Evolutionary conservation across 1,284 basidiomycete genomes (phyloP), one percentile per base, ranked within the genome.

Genomic region (Fomes fomentarius): DNA sequence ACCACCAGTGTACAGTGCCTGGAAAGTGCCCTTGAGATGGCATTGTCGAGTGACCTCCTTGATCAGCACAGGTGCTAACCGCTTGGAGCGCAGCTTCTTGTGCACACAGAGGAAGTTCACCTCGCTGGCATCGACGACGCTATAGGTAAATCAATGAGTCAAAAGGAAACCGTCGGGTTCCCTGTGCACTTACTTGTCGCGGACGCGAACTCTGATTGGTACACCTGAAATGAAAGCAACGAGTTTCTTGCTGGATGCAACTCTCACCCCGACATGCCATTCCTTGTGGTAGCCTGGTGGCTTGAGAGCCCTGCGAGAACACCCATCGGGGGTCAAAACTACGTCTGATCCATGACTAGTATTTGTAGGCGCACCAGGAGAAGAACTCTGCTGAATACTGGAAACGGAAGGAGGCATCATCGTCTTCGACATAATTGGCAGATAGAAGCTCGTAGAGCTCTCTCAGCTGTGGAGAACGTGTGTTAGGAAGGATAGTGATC

Each of bases 221-320:
- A 99, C 88, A 38, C 93, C 97, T n/a, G 93, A 91, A 64, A 99
- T 98, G 72, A 99, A 99, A 0, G 92, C 97, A n/a, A 99, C 93
- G 1, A 99, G 82, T 72, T 96, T 98, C 73, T 91, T 87, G 63
- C 89, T 94, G 21, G 91, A 87, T 25, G 84, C 82, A 6, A 98
- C 96, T 17, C 96, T 87, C 8, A 99, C 95, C 39, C 96, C 97
- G 50, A 99, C 76, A 70, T 98, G 96, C 96, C 97, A 98, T 65
- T 96, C 92, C 63, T 89, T 88, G 66, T 85, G 75, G 72, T 94
- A 99, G 4, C 95, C 96, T 11, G 97, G 97, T 49, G 96, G 94
- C 63, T 88, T 93, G 35, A 99, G 77, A 9, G 95, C 96, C 95
- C 94, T 96, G 60, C n/a, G 43, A 39, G 51, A n/a, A 45, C n/a